Percentiles rank a stretch among this genome's conserved stretches.
Evolutionary conservation across 176 grass and related monocot species (phyloP).

Genomic region (Musa troglodytarum): DNA sequence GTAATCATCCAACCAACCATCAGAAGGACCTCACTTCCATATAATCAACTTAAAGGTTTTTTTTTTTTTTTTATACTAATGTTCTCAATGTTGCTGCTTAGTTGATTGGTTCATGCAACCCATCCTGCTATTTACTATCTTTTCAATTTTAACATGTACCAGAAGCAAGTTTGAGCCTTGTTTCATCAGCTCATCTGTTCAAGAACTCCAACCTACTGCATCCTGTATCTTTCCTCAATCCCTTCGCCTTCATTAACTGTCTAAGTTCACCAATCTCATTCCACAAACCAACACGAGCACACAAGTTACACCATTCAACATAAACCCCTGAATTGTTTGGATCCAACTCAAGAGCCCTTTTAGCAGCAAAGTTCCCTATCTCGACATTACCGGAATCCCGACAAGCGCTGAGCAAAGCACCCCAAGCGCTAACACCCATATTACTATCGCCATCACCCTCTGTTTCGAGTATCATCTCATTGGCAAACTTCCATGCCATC

Average conservation of each 20-base stretch:
- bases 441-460: neutral
- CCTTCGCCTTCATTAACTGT: slow-evolving; percentile 38
- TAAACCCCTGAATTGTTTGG: slow-evolving; percentile 41
- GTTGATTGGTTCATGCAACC: neutral
- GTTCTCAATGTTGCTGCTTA: neutral
- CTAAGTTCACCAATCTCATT: slow-evolving; percentile 39
- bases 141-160: too few species aligned
- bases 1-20: neutral
- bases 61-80: neutral
- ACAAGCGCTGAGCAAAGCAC: slow-evolving; percentile 47
- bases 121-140: neutral
- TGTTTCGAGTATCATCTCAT: slow-evolving; percentile 8
- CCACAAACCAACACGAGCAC: slow-evolving; percentile 51
- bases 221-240: slow-evolving; percentile 46
- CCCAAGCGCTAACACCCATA: slow-evolving; percentile 36
- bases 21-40: neutral
- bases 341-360: slow-evolving; percentile 51
- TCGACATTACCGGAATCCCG: slow-evolving; percentile 27
- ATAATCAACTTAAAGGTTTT: too few species aligned
- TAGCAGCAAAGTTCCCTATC: slow-evolving; percentile 42
- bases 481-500: slow-evolving; percentile 49
- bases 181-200: neutral
- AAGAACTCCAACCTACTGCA: slow-evolving; percentile 27
- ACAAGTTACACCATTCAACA: slow-evolving; percentile 53
- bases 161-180: neutral